Base-by-base conservation (phyloP, 2,329 filamentous ascomycete genomes). In the Metarhizium robertsii region DNA sequence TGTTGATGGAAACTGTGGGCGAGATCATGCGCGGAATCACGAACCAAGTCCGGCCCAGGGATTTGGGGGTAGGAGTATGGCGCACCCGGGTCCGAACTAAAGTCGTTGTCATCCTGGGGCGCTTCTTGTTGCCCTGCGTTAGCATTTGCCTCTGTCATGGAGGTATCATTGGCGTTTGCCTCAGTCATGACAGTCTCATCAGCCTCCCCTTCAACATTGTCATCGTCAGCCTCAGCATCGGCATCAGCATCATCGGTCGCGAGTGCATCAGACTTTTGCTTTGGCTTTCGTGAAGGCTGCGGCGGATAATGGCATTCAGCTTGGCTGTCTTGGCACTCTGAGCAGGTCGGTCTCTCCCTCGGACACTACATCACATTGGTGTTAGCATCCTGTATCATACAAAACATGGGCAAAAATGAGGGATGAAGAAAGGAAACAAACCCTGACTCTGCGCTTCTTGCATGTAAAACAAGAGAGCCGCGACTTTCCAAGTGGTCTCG, bases 261-360 rank as follows among this genome's bases (percentile, higher is more conserved):
- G 6, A 59, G 32, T 32, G 61, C 60, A 3, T 56, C 55, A 16
- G 65, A 59, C 53, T 64, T 61, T 6, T 38, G 34, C 52, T 64
- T 65, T 38, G 32, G 61, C 32, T 63, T 64, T 51, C 61, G 64
- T 18, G 54, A 61, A 43, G 65, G 69, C 13, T 65, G 63, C n/a
- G 66, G 60, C 25, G 73, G 65, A 59, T 76, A 78, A 50, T 72
- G 64, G 57, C 75, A 78, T 7, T 59, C 57, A 5, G 63, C 55
- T 0, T 67, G 67, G 5, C 61, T 55, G 6, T 61, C 59, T 25
- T 66, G 54, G 30, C 75, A 78, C 42, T 68, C 67, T 6, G 62
- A 63, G 57, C 76, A 78, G 1, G 61, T 61, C 4, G 75, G 75
- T 43, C 65, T 68, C 46, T 70, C 68, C 50, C 66, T 71, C 11